Percentiles rank a stretch among this genome's conserved stretches.
Conservation (phyloP, 2,329 filamentous ascomycete species). For the Colletotrichum cordylinicola region DNA sequence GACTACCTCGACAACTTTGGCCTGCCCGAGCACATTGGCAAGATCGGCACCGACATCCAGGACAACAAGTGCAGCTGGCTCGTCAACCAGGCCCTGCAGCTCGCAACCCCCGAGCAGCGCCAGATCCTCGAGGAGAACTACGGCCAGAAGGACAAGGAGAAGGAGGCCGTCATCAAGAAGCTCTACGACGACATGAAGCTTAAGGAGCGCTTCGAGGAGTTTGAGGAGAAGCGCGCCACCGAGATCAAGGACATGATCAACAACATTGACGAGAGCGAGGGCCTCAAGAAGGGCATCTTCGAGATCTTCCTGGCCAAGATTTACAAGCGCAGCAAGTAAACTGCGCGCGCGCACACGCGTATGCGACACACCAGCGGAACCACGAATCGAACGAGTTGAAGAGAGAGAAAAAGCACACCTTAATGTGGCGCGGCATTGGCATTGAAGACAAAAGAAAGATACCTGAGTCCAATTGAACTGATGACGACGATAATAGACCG, state of each 20-base stretch:
- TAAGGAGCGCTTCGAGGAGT: conserved; percentile 82
- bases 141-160: conserved; percentile 84
- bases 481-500: conserved; percentile 16
- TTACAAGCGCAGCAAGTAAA: conserved; percentile 95
- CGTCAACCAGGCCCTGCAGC: conserved; percentile 88
- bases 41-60: conserved; percentile 98
- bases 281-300: conserved; percentile 89
- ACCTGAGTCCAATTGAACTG: conserved; percentile 7
- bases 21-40: conserved; percentile 89
- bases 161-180: conserved; percentile 87
- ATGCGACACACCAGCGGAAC: neutral
- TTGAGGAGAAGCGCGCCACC: conserved; percentile 86
- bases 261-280: conserved; percentile 82
- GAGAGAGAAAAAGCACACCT: neutral
- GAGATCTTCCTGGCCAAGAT: conserved; percentile 94
- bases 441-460: conserved; percentile 13
- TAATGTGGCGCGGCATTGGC: neutral
- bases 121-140: conserved; percentile 91
- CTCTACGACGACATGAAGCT: conserved; percentile 87
- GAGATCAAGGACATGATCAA: conserved; percentile 80
- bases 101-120: conserved; percentile 84
- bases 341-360: neutral
- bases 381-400: neutral
- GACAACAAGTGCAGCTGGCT: conserved; percentile 99
- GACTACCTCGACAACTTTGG: conserved; percentile 99